Evolutionary conservation across 805 yeast genomes (phyloP).

Genomic region (Ogataea parapolymorpha): DNA sequence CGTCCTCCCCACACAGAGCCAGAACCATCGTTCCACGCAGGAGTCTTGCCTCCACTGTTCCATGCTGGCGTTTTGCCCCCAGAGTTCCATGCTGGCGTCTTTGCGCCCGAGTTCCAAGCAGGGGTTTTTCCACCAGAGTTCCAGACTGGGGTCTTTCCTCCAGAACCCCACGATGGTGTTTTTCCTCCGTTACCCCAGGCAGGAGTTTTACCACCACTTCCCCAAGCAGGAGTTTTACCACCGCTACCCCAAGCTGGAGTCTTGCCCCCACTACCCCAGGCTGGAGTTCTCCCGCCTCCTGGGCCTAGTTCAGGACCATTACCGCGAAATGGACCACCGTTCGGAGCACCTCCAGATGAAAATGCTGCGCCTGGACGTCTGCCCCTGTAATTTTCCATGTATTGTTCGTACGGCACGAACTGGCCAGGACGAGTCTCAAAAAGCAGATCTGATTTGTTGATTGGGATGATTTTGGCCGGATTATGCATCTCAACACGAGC

Average conservation of each 20-base stretch:
- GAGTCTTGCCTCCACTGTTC: slow-evolving; percentile 44
- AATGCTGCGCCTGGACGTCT: slow-evolving; percentile 31
- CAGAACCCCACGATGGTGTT: slow-evolving; percentile 42
- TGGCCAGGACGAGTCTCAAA: slow-evolving; percentile 66
- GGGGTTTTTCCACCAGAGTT: slow-evolving; percentile 37
- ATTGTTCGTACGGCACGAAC: slow-evolving; percentile 74
- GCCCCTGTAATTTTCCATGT: slow-evolving; percentile 46
- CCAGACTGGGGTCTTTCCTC: slow-evolving; percentile 49
- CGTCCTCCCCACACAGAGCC: slow-evolving; percentile 36
- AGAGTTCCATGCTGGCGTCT: slow-evolving; percentile 42
- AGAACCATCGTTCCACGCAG: slow-evolving; percentile 34
- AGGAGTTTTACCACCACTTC: slow-evolving; percentile 37
- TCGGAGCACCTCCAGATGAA: slow-evolving; percentile 6
- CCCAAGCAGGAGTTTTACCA: slow-evolving; percentile 43
- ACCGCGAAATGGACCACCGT: slow-evolving; percentile 18
- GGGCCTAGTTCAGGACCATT: slow-evolving; percentile 28
- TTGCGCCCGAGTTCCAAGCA: slow-evolving; percentile 37
- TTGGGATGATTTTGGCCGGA: slow-evolving; percentile 81
- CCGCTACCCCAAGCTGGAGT: slow-evolving; percentile 29
- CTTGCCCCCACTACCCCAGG: slow-evolving; percentile 23
- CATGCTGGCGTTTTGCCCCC: slow-evolving; percentile 45
- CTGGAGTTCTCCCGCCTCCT: slow-evolving; percentile 7
- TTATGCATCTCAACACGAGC: slow-evolving; percentile 95
- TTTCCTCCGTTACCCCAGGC: slow-evolving; percentile 43
- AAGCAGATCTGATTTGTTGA: slow-evolving; percentile 73